Conservation (phyloP, 805 yeast genomes). For the Candida coleopterorum region DNA sequence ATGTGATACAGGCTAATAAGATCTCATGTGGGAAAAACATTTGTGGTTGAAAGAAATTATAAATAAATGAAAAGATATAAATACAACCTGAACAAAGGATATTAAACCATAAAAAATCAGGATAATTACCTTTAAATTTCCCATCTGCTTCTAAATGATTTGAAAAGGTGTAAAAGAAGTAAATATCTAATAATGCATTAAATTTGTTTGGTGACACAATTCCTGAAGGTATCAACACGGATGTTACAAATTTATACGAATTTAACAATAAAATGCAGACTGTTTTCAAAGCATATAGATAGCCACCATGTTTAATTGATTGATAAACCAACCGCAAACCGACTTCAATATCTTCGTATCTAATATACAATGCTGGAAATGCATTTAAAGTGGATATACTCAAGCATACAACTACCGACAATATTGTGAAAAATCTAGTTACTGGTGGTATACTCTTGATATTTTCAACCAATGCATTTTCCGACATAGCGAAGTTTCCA, state of each 20-base stretch:
- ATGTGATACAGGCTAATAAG: conserved; percentile 51
- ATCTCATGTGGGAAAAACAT: conserved; percentile 28
- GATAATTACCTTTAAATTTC: conserved; percentile 44
- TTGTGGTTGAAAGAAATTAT: conserved; percentile 21
- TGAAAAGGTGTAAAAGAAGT: conserved; percentile 54
- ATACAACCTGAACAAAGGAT: conserved; percentile 46
- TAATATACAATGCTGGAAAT: conserved; percentile 13
- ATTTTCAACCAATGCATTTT: conserved; percentile 13
- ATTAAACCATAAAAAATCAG: conserved; percentile 55
- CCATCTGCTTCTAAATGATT: conserved; percentile 48
- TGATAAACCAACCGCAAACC: not conserved
- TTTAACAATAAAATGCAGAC: conserved; percentile 23
- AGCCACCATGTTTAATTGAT: not conserved
- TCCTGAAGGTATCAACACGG: conserved; percentile 44
- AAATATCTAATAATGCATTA: conserved; percentile 42
- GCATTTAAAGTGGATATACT: conserved; percentile 13
- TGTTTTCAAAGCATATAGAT: conserved; percentile 2
- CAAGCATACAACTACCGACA: conserved; percentile 43
- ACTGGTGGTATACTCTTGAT: conserved; percentile 51
- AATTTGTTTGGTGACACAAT: conserved; percentile 19
- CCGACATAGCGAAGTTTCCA: not conserved
- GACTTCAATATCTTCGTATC: not conserved
- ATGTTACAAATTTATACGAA: conserved; percentile 44
- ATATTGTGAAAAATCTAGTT: conserved; percentile 51
- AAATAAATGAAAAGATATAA: conserved; percentile 25